These are phyloP conservation scores for Trichoderma asperellum DNA, from an alignment of 2,329 filamentous ascomycete species.

Conservation along the genomic window DNA sequence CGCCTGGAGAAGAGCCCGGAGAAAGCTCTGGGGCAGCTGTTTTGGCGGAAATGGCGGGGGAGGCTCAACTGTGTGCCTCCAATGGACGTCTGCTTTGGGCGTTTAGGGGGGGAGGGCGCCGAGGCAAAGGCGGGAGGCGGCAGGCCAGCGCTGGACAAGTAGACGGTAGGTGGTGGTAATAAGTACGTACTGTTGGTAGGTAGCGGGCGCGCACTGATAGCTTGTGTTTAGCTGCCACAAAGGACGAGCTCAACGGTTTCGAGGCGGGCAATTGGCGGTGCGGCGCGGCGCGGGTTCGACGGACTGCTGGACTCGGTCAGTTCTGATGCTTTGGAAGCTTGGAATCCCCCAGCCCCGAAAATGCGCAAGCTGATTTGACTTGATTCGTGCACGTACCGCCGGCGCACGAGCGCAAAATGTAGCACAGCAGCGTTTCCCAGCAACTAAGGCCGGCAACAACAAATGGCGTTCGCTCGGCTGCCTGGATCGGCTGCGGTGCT, in stretches of 20 bases:
- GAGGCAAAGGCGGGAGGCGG: background rate
- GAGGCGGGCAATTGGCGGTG: conserved; percentile 1
- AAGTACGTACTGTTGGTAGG: background rate
- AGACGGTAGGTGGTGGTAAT: background rate
- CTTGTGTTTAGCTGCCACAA: background rate
- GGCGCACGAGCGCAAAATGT: conserved; percentile 4
- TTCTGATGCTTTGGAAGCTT: background rate
- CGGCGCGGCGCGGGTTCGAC: background rate
- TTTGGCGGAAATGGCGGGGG: conserved; percentile 1
- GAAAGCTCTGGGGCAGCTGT: background rate
- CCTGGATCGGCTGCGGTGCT: conserved; percentile 14
- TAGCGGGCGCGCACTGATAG: background rate
- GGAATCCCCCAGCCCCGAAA: background rate
- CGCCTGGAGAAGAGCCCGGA: background rate
- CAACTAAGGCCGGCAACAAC: conserved; percentile 1
- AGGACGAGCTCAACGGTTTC: background rate
- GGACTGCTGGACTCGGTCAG: background rate
- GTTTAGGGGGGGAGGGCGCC: background rate
- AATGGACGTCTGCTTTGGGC: background rate
- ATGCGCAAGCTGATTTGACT: background rate
- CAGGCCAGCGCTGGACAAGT: background rate
- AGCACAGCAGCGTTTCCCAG: conserved; percentile 14
- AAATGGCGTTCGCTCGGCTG: background rate
- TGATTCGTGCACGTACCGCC: conserved; percentile 15
- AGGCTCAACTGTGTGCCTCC: background rate